Evolutionary conservation across 805 yeast species (phyloP), one percentile per base, ranked within the genome.

Genomic region (Candida adriatica): DNA sequence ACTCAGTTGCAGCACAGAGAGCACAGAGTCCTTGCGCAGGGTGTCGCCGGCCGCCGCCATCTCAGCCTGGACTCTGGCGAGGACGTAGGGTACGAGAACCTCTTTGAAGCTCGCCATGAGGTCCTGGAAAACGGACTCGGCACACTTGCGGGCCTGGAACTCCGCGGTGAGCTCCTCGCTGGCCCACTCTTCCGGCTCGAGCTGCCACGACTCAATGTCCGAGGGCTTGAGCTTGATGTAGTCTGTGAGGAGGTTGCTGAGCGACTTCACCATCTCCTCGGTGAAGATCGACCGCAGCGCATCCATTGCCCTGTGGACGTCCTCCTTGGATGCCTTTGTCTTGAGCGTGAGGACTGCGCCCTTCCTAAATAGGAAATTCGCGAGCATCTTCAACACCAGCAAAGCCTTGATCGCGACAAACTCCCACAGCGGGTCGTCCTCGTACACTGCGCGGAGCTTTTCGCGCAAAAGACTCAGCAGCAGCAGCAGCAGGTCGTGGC

Each of bases 141-240:
- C 86, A 57, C 96, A 85, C 4, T 90, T 86, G 35, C 94, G 65
- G 9, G 87, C 68, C 51, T 83, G 88, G 52, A 64, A 85, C 50
- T 88, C 96, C 5, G 75, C 62, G 30, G 76, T 69, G 35, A 79
- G 60, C 43, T 87, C 94, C 48, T 86, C 95, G 41, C 78, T 76
- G 14, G 83, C 76, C 85, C 94, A 92, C 53, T 86, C 96, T 53
- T 87, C 97, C 0, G 97, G 96, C 38, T 87, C 95, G 13, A 70
- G 55, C 9, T 65, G 53, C 97, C 97, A 92, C 23, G 73, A 62
- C 45, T 83, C 94, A 29, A 90, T 55, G 51, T 88, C 96, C 2
- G 69, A 55, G 1, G 90, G 86, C 37, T 77, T 73, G 29, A 88
- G 56, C 34, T 79, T 71, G 40, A 92, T 63, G 55, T 85, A 88